Evolutionary conservation across 2,329 filamentous ascomycete species (phyloP).

Genomic region (Talaromyces funiculosus): DNA sequence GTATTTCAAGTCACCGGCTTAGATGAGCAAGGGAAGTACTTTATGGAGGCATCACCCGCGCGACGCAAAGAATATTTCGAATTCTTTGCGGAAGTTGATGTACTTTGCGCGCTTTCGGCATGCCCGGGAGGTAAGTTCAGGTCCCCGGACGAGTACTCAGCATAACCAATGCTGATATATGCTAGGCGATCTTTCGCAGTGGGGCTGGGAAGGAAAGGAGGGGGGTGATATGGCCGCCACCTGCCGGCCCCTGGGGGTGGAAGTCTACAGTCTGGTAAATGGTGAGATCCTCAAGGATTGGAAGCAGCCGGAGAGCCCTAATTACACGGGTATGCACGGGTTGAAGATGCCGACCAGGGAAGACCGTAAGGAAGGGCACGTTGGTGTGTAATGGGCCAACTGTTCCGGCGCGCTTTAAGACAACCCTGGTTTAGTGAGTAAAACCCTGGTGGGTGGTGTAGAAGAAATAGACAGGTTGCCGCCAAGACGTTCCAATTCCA

Average conservation of each 20-base stretch:
- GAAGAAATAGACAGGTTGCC: neutral
- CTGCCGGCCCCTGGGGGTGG: conserved; percentile 69
- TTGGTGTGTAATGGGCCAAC: neutral
- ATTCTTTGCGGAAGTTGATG: conserved; percentile 73
- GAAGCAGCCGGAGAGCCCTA: conserved; percentile 55
- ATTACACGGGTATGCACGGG: conserved; percentile 63
- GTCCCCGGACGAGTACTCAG: neutral
- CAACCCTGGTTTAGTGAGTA: neutral
- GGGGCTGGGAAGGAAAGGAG: conserved; percentile 65
- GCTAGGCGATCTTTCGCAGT: conserved; percentile 65
- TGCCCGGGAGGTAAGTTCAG: conserved; percentile 60
- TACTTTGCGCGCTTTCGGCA: conserved; percentile 61
- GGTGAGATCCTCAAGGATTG: conserved; percentile 53
- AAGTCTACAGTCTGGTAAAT: conserved; percentile 62
- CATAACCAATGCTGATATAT: neutral
- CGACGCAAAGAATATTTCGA: conserved; percentile 55
- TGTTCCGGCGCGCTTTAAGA: neutral
- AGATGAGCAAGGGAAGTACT: conserved; percentile 66
- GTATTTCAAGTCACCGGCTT: conserved; percentile 80
- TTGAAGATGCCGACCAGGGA: conserved; percentile 47
- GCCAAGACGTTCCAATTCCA: neutral
- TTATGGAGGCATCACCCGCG: conserved; percentile 56
- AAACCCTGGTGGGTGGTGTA: neutral
- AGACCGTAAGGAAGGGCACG: conserved; percentile 9
- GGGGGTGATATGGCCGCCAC: conserved; percentile 55